phyloP scores from a whole-genome alignment of 257 asterid species.

The Ajuga chamaepitys region DNA sequence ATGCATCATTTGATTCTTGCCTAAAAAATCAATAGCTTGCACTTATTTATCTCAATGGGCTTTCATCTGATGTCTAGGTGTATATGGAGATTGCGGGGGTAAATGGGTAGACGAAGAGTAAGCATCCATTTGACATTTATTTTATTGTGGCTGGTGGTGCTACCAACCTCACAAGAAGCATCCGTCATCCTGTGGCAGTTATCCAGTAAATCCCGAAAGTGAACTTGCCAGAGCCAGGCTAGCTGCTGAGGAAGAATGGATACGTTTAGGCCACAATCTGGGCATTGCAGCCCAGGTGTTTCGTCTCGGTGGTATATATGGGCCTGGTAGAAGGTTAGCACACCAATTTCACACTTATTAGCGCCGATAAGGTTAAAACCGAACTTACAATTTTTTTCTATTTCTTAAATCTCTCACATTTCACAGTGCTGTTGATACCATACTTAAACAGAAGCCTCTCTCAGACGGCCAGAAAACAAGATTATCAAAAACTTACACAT shows the following conservation, averaged over 20 bases:
- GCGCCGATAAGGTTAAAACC: background rate
- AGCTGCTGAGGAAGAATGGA: constrained; percentile 83
- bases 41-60: background rate
- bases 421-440: constrained; percentile 82
- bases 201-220: constrained; percentile 39
- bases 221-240: constrained; percentile 52
- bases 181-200: constrained; percentile 33
- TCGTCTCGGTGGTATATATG: constrained; percentile 94
- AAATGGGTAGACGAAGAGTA: constrained; percentile 87
- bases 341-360: background rate
- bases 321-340: constrained; percentile 89
- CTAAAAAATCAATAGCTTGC: background rate
- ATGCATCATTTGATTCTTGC: background rate
- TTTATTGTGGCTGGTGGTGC: constrained; percentile 5
- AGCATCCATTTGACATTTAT: constrained; percentile 22
- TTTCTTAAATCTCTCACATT: background rate
- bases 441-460: constrained; percentile 52
- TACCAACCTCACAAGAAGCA: constrained; percentile 19
- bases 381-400: background rate
- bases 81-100: constrained; percentile 83
- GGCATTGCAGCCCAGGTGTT: constrained; percentile 54
- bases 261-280: constrained; percentile 44
- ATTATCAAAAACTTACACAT: constrained; percentile 47
- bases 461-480: constrained; percentile 56
- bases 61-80: constrained; percentile 42